Percentiles rank a stretch among this genome's conserved stretches.
phyloP scores from a whole-genome alignment of 1,139 yeast genomes.

The Magnusiomyces suaveolens region DNA sequence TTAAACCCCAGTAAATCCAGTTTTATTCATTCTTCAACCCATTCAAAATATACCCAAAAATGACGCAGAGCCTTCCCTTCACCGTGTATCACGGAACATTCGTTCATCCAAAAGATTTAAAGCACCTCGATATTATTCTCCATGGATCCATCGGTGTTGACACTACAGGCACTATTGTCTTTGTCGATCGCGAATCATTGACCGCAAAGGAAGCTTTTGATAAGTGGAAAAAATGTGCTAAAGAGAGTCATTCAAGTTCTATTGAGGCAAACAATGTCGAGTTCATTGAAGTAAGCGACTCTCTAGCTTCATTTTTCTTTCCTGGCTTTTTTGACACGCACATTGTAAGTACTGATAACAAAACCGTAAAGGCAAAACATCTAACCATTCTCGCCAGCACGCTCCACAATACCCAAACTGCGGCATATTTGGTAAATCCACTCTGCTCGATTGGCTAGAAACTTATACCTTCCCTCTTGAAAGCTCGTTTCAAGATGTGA shows the following conservation, averaged over 20 bases:
- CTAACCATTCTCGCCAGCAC: conserved; percentile 36
- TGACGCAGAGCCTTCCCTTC: conserved; percentile 10
- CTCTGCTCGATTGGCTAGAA: conserved; percentile 79
- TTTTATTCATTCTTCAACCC: neutral
- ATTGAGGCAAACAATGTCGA: too few relatives aligned
- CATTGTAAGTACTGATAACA: conserved; percentile 31
- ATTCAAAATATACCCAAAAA: neutral
- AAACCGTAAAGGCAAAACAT: neutral
- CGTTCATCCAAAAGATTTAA: conserved; percentile 46
- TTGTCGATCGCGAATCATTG: conserved; percentile 28
- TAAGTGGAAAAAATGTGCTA: conserved; percentile 8
- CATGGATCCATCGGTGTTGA: conserved; percentile 50
- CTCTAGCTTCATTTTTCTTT: conserved; percentile 45
- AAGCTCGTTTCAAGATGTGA: conserved; percentile 43
- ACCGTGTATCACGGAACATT: conserved; percentile 44
- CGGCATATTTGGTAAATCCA: conserved; percentile 80
- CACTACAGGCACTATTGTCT: conserved; percentile 38
- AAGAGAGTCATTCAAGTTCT: too few relatives aligned
- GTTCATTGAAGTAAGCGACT: conserved; percentile 18
- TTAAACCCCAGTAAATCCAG: neutral
- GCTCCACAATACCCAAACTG: conserved; percentile 95
- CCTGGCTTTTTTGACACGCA: conserved; percentile 96
- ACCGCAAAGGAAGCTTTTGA: conserved; percentile 18
- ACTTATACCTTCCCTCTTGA: conserved; percentile 86
- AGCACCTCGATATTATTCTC: conserved; percentile 40